Percentiles rank a stretch among this genome's conserved stretches.
These are phyloP conservation scores for Catenaria anguillulae DNA, from an alignment of 371 early-diverging fungal genomes.

Conservation along the genomic window DNA sequence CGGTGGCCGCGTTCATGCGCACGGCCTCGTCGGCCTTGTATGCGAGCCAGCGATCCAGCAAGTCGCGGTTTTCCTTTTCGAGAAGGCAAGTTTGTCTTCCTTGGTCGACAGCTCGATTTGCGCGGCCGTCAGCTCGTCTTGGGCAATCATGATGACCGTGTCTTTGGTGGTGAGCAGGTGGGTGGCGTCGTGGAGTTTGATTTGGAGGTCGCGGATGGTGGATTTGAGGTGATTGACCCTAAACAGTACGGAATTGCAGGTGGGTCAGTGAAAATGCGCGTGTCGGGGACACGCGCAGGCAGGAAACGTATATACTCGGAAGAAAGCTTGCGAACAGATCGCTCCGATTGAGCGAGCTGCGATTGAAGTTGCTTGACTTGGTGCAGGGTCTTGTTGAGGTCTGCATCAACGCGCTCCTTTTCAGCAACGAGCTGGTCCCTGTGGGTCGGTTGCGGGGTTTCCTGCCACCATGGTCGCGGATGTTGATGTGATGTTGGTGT, in stretches of 20 bases:
- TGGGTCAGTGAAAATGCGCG: too few species aligned
- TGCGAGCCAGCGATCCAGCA: conserved; percentile 1
- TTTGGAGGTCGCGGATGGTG: not conserved
- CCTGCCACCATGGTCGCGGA: too few species aligned
- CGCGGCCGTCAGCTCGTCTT: too few species aligned
- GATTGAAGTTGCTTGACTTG: not conserved
- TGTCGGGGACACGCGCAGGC: too few species aligned
- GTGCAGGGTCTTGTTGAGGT: too few species aligned
- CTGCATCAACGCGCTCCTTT: too few species aligned
- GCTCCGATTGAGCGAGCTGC: not conserved
- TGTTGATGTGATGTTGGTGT: too few species aligned
- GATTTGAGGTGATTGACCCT: not conserved
- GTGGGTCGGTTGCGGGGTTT: too few species aligned
- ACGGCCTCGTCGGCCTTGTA: not conserved
- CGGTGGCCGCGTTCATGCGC: not conserved
- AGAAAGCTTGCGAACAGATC: not conserved
- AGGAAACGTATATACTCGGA: too few species aligned
- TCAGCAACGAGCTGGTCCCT: too few species aligned
- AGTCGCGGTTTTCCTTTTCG: not conserved
- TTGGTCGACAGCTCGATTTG: not conserved
- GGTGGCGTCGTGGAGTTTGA: not conserved
- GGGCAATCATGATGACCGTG: not conserved
- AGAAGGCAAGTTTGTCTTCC: not conserved
- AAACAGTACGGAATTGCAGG: too few species aligned
- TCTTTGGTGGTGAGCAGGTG: not conserved